phyloP scores from a whole-genome alignment of 352 stramenopile species.

The Globisporangium acanthophoron region DNA sequence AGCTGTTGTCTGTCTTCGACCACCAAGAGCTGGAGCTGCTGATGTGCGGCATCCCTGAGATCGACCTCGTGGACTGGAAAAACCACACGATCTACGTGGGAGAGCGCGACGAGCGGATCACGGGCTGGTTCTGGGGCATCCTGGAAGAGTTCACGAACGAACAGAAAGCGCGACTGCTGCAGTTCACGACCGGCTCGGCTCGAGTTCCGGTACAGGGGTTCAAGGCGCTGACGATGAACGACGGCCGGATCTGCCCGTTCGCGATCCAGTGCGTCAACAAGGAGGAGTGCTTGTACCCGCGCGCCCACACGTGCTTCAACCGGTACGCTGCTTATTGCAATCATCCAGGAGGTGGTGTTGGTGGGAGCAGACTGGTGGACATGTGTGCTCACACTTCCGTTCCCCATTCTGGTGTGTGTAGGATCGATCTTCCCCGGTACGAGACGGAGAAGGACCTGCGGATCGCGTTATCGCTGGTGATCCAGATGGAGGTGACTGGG shows the following conservation, averaged over 20 bases:
- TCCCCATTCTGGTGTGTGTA: slow-evolving; percentile 16
- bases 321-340: slow-evolving; percentile 25
- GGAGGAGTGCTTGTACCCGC: slow-evolving; percentile 77
- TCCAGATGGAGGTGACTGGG: slow-evolving; percentile 84
- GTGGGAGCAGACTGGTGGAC: background rate
- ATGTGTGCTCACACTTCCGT: slow-evolving; percentile 3
- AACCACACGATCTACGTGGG: slow-evolving; percentile 95
- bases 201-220: slow-evolving; percentile 90
- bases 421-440: slow-evolving; percentile 75
- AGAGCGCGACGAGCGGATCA: slow-evolving; percentile 83
- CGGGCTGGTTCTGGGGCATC: slow-evolving; percentile 97
- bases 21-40: slow-evolving; percentile 96
- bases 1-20: slow-evolving; percentile 95
- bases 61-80: slow-evolving; percentile 95
- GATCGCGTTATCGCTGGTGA: slow-evolving; percentile 75
- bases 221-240: slow-evolving; percentile 86
- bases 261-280: slow-evolving; percentile 80
- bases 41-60: slow-evolving; percentile 97
- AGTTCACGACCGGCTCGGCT: slow-evolving; percentile 97
- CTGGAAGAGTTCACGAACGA: slow-evolving; percentile 92
- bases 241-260: slow-evolving; percentile 83
- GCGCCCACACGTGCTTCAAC: slow-evolving; percentile 86
- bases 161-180: slow-evolving; percentile 94
- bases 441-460: slow-evolving; percentile 70
- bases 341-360: background rate